Evolutionary conservation across 1,284 basidiomycete genomes (phyloP), one percentile per base, ranked within the genome.

Genomic region (Austroboletus rostrupii): DNA sequence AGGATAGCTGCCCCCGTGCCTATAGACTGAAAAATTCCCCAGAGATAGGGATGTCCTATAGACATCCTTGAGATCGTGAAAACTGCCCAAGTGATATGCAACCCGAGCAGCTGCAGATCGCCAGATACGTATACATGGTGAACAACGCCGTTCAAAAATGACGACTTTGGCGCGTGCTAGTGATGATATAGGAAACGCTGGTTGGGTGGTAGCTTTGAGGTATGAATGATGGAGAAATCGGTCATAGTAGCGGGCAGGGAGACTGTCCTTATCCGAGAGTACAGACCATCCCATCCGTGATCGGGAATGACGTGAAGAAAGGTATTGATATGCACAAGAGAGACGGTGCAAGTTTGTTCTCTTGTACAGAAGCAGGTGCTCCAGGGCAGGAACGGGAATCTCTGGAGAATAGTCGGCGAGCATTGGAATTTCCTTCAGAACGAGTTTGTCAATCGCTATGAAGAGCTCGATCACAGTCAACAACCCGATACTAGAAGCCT

Each of bases 331-430:
- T 3, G 70, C 52, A 9, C 12, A n/a, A 5, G 41, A 21, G 20
- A 73, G 60, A 10, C 69, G 62, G 9, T 53, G 46, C 20, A 78
- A 3, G n/a, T 17, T n/a, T 17, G n/a, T 9, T 13, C 3, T 9
- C 17, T 17, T 26, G 14, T 16, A 23, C 11, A 40, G 23, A 6
- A n/a, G 14, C 5, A 40, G 20, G 13, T 13, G 20, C 3, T 23
- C 10, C 16, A 40, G 1, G 16, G n/a, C 14, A n/a, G 21, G 2
- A 1, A 48, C 39, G 0, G 71, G 62, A 2, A 81, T 56, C 47
- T 78, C 76, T 0, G 76, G 78, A 5, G 75, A 73, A 43, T 77
- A 81, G 3, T 72, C 58, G 1, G 42, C 45, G 5, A 80, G 59
- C 3, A 80, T 60, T 3, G 70, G 70, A 43, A 62, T 62, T 5